phyloP scores from a whole-genome alignment of 1,139 yeast genomes.

The Taphrina deformans region DNA sequence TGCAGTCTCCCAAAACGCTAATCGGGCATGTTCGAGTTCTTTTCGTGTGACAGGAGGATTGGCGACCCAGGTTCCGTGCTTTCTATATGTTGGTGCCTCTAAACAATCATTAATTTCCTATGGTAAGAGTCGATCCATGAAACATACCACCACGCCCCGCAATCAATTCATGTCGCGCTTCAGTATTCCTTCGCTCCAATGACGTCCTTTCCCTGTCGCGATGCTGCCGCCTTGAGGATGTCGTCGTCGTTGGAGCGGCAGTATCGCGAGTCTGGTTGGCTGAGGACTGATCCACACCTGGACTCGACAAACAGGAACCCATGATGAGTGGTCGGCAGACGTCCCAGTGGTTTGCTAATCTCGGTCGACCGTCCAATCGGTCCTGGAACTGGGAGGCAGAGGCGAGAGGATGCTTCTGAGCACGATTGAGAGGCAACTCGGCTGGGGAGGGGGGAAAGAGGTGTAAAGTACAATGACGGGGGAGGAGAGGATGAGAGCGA shows the following conservation, averaged over 20 bases:
- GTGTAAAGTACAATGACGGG: too few relatives aligned
- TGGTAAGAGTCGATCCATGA: background rate
- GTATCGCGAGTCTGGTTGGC: background rate
- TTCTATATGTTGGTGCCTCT: constrained; percentile 26
- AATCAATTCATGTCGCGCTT: constrained; percentile 24
- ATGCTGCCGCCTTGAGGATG: constrained; percentile 22
- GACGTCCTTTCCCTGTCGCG: constrained; percentile 24
- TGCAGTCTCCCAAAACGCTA: constrained; percentile 33
- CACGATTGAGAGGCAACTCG: too few relatives aligned
- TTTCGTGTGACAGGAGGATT: constrained; percentile 23
- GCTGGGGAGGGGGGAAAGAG: too few relatives aligned
- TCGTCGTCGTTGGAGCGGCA: background rate
- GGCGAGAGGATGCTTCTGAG: too few relatives aligned
- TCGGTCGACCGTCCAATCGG: background rate
- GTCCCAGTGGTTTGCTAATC: background rate
- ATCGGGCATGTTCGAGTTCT: constrained; percentile 17
- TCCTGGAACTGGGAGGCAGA: background rate
- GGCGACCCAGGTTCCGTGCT: constrained; percentile 27
- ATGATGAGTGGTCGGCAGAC: background rate
- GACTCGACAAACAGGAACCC: constrained; percentile 8
- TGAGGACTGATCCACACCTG: background rate
- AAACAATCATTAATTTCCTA: background rate
- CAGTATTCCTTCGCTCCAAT: constrained; percentile 21
- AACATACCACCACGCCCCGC: constrained; percentile 31
- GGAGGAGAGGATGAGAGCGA: too few relatives aligned